A percentile compares a stretch with the other conserved stretches of the same genome.
Conservation (phyloP, 768 basidiomycete genomes). For the Amanita subjunquillea region DNA sequence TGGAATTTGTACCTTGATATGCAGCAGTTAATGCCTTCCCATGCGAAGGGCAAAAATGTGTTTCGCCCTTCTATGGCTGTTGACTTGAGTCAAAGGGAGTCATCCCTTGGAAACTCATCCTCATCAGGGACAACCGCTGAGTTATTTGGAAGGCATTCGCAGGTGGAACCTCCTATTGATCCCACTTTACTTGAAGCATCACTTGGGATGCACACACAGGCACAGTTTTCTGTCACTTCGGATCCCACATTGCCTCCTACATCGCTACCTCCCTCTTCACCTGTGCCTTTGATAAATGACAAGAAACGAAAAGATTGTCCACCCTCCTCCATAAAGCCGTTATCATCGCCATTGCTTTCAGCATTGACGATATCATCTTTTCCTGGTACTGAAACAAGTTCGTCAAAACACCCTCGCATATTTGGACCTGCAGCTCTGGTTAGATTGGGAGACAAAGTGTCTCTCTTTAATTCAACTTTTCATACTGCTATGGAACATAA, state of each 20-base stretch:
- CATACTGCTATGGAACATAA: no score
- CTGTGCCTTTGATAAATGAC: neutral
- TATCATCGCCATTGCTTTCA: neutral
- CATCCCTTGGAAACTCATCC: neutral
- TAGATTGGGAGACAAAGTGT: no score
- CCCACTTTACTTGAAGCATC: neutral
- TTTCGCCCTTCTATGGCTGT: neutral
- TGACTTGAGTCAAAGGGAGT: neutral
- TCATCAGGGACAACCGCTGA: neutral
- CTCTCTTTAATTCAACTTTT: no score
- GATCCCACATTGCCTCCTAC: neutral
- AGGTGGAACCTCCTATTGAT: neutral
- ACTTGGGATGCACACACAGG: neutral
- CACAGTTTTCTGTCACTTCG: neutral
- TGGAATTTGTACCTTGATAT: neutral
- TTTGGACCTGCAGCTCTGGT: neutral
- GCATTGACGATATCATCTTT: neutral
- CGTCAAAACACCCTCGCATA: neutral
- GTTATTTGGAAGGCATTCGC: neutral
- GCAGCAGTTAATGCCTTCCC: neutral
- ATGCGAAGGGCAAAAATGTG: neutral
- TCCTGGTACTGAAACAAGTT: neutral
- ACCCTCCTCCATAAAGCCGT: neutral
- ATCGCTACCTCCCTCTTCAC: neutral
- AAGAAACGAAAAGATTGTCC: neutral